These are phyloP conservation scores for Solanum dulcamara DNA, from an alignment of 257 asterid genomes.

Conservation along the genomic window DNA sequence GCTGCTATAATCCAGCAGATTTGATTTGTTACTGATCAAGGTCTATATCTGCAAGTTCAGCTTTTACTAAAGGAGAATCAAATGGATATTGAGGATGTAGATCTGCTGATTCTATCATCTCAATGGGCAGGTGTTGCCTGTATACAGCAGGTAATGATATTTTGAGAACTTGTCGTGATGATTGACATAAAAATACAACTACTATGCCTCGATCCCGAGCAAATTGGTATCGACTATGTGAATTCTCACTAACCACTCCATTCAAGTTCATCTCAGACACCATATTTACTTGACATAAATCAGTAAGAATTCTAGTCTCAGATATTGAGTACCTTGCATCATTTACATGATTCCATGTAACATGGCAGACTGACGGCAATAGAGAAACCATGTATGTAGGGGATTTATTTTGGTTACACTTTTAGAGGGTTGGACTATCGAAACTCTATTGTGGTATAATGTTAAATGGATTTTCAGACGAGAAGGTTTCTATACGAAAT, in stretches of 20 bases:
- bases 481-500: not conserved
- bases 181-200: not conserved
- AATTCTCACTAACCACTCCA: not conserved
- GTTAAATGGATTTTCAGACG: not conserved
- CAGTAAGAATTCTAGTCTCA: not conserved
- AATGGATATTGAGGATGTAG: conserved; percentile 46
- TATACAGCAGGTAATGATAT: conserved; percentile 47
- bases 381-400: not conserved
- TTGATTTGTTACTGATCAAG: not conserved
- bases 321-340: not conserved
- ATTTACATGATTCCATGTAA: not conserved
- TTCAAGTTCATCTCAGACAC: not conserved
- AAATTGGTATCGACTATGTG: not conserved
- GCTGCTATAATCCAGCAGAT: not conserved
- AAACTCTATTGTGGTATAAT: not conserved
- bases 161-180: not conserved
- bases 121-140: conserved; percentile 72
- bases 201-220: not conserved
- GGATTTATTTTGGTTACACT: not conserved
- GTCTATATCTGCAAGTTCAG: conserved; percentile 22
- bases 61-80: conserved; percentile 47
- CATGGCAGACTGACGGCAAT: not conserved
- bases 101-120: conserved; percentile 74
- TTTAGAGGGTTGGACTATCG: not conserved
- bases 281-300: not conserved